Evolutionary conservation across 2,329 filamentous ascomycete species (phyloP).

Genomic region (Cercospora citrullina): DNA sequence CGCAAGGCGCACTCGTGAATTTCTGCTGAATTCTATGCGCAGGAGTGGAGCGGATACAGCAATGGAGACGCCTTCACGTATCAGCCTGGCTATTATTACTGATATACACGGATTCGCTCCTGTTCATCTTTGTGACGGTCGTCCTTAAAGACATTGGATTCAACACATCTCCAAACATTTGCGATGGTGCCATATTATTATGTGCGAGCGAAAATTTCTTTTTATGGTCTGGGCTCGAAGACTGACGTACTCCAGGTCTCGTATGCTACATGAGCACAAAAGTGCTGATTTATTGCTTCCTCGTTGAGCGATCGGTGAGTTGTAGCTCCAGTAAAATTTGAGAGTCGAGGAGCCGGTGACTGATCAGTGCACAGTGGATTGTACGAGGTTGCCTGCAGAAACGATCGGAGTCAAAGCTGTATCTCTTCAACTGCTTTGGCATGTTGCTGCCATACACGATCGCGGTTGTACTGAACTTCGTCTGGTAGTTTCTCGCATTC

Average conservation of each 20-base stretch:
- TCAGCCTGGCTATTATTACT: slow-evolving; percentile 16
- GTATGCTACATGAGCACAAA: slow-evolving; percentile 21
- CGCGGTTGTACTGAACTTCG: slow-evolving; percentile 18
- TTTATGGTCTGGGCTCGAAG: neutral
- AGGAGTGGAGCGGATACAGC: slow-evolving; percentile 15
- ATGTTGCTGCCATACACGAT: slow-evolving; percentile 22
- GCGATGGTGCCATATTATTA: slow-evolving; percentile 19
- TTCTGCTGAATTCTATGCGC: neutral
- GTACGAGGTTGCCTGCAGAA: slow-evolving; percentile 19
- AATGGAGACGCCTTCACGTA: slow-evolving; percentile 18
- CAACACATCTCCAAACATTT: slow-evolving; percentile 14
- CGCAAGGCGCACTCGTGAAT: neutral
- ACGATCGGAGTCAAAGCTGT: slow-evolving; percentile 13
- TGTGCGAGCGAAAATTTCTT: neutral
- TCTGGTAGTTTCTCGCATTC: slow-evolving; percentile 11
- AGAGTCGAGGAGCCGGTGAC: neutral
- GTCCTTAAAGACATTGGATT: slow-evolving; percentile 20
- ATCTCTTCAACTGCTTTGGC: slow-evolving; percentile 24
- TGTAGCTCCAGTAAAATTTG: neutral
- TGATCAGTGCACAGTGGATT: slow-evolving; percentile 17
- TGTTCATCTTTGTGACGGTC: slow-evolving; percentile 22
- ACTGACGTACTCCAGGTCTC: neutral
- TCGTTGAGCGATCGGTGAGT: slow-evolving; percentile 21
- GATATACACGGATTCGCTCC: slow-evolving; percentile 21
- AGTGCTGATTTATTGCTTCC: slow-evolving; percentile 19